A percentile compares a stretch with the other conserved stretches of the same genome.
These are phyloP conservation scores for Bipolaris victoriae DNA, from an alignment of 2,329 filamentous ascomycete species.

Conservation along the genomic window DNA sequence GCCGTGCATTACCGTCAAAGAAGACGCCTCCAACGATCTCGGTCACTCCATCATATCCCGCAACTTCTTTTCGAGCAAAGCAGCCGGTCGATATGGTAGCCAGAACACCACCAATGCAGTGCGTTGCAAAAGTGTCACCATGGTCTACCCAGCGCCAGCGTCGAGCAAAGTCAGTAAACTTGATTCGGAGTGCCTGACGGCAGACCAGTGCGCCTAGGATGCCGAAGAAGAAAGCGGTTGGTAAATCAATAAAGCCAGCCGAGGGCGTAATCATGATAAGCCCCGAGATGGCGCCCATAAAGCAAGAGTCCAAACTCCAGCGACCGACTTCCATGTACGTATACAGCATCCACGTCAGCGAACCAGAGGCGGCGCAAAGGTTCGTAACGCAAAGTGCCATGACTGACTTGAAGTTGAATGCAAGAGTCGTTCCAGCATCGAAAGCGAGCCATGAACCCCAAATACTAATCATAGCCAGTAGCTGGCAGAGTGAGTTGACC, in stretches of 20 bases:
- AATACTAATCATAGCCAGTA: constrained; percentile 58
- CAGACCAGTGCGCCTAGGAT: constrained; percentile 56
- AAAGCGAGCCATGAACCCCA: constrained; percentile 61
- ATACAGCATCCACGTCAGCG: constrained; percentile 56
- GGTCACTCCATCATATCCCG: constrained; percentile 59
- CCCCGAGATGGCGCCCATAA: constrained; percentile 61
- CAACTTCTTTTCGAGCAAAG: constrained; percentile 59
- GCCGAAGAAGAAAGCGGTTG: constrained; percentile 58
- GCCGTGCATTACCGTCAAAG: constrained; percentile 59
- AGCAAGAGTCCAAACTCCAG: constrained; percentile 59
- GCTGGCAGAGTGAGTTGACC: constrained; percentile 57
- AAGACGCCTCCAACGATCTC: constrained; percentile 59
- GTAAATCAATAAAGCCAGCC: constrained; percentile 58
- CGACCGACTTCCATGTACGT: constrained; percentile 52
- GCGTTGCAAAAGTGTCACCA: constrained; percentile 62
- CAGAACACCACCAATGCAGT: constrained; percentile 59
- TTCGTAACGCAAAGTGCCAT: constrained; percentile 60
- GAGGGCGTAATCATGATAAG: constrained; percentile 61
- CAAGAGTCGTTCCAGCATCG: constrained; percentile 58
- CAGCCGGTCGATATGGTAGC: constrained; percentile 60
- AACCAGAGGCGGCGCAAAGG: constrained; percentile 56
- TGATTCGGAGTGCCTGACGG: constrained; percentile 60
- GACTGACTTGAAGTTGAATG: constrained; percentile 58
- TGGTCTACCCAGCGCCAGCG: constrained; percentile 61
- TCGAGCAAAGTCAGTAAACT: constrained; percentile 58